Conservation (phyloP, 2,329 filamentous ascomycete species). For the Monosporascus sp. region DNA sequence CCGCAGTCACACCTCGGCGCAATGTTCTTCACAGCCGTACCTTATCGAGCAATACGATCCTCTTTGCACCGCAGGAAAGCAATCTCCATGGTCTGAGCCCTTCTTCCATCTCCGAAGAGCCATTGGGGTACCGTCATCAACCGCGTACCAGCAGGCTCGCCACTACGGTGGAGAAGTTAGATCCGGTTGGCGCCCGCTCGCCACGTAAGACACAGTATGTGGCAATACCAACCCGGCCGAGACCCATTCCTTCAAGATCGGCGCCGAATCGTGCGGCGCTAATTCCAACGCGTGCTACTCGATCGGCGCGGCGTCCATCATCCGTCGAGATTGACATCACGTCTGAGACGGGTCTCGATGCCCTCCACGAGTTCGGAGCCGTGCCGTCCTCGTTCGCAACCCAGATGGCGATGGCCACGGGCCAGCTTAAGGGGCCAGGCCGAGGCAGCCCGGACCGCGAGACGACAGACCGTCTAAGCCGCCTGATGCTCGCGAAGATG, state of each 20-base stretch:
- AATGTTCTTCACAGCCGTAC: conserved; percentile 61
- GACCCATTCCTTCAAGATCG: conserved; percentile 53
- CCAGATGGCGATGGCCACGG: conserved; percentile 69
- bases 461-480: conserved; percentile 64
- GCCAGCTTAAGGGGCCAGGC: conserved; percentile 46
- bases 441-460: conserved; percentile 27
- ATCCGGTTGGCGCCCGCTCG: conserved; percentile 35
- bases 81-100: conserved; percentile 30
- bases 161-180: conserved; percentile 30
- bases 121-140: conserved; percentile 25
- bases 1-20: conserved; percentile 26
- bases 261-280: conserved; percentile 51
- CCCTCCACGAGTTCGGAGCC: conserved; percentile 55
- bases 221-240: conserved; percentile 44
- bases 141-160: conserved; percentile 33
- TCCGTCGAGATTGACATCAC: conserved; percentile 69
- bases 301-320: conserved; percentile 44
- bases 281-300: conserved; percentile 34
- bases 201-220: conserved; percentile 40
- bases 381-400: conserved; percentile 75
- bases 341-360: conserved; percentile 62
- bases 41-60: conserved; percentile 73
- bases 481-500: conserved; percentile 83
- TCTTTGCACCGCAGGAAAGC: conserved; percentile 65
- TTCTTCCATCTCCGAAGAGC: conserved; percentile 38